These are phyloP conservation scores for Paecilomyces formosus DNA, from an alignment of 2,329 filamentous ascomycete genomes.

Conservation along the genomic window DNA sequence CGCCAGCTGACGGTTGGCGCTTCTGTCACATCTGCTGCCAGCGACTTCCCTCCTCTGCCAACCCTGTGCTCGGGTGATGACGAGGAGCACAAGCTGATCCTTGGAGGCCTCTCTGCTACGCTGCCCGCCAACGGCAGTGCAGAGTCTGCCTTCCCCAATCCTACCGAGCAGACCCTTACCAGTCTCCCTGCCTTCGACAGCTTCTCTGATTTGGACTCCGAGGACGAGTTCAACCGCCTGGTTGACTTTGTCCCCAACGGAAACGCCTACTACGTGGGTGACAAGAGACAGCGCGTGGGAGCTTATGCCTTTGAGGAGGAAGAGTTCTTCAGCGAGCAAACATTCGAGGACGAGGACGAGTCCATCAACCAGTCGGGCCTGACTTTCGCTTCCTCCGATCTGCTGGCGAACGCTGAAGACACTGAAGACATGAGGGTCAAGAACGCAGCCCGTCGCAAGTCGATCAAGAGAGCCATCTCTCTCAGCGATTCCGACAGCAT, in stretches of 20 bases:
- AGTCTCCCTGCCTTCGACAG: conserved; percentile 72
- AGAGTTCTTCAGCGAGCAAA: conserved; percentile 67
- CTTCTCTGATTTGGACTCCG: conserved; percentile 82
- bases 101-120: conserved; percentile 28
- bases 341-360: conserved; percentile 65
- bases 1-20: conserved; percentile 71
- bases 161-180: conserved; percentile 44
- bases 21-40: conserved; percentile 38
- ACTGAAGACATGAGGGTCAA: conserved; percentile 39
- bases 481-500: conserved; percentile 23
- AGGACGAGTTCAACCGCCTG: conserved; percentile 76
- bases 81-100: conserved; percentile 28
- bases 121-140: conserved; percentile 30
- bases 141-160: conserved; percentile 32
- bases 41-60: conserved; percentile 56
- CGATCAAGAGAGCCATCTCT: conserved; percentile 20
- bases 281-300: conserved; percentile 67
- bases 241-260: conserved; percentile 58
- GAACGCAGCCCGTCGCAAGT: conserved; percentile 36
- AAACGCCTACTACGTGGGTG: conserved; percentile 53
- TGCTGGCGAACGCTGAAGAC: conserved; percentile 36
- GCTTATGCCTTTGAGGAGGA: conserved; percentile 67
- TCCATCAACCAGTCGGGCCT: conserved; percentile 54
- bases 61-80: conserved; percentile 42
- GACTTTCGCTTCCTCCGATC: conserved; percentile 47